These are phyloP conservation scores for Annulohypoxylon nitens DNA, from an alignment of 495 filamentous ascomycete species.

Conservation along the genomic window DNA sequence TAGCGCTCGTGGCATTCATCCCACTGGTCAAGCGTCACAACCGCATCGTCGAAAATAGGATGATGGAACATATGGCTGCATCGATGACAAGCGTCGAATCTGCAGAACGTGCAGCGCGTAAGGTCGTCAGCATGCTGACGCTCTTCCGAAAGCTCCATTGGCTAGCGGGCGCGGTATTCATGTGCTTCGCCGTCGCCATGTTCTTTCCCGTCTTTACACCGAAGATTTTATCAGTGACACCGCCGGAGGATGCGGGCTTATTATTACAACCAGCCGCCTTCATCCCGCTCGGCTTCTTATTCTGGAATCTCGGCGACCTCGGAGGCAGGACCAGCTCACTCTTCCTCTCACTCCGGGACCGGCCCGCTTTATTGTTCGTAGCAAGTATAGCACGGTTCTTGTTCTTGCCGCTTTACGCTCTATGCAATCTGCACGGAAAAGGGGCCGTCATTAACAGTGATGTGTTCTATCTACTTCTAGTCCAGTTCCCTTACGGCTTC, in stretches of 20 bases:
- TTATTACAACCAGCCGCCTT: constrained; percentile 80
- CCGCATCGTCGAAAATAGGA: constrained; percentile 56
- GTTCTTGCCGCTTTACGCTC: constrained; percentile 87
- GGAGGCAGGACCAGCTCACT: constrained; percentile 75
- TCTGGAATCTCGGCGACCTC: constrained; percentile 95
- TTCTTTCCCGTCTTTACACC: constrained; percentile 93
- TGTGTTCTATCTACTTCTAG: constrained; percentile 84
- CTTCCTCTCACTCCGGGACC: constrained; percentile 69
- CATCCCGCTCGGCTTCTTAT: constrained; percentile 89
- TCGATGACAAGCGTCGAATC: constrained; percentile 61
- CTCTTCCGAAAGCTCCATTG: constrained; percentile 81
- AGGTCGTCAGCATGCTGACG: constrained; percentile 71
- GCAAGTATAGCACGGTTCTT: constrained; percentile 70
- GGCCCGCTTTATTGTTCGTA: constrained; percentile 73
- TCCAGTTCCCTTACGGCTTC: constrained; percentile 85
- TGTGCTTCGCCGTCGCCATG: constrained; percentile 89
- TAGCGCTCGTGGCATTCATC: constrained; percentile 69
- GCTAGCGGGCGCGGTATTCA: constrained; percentile 75
- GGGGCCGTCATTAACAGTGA: constrained; percentile 82
- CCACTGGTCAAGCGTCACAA: constrained; percentile 63
- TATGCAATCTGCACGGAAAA: constrained; percentile 84
- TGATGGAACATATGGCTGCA: constrained; percentile 55
- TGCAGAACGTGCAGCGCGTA: constrained; percentile 62
- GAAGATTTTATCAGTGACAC: constrained; percentile 77
- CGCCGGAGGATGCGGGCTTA: constrained; percentile 59